A percentile compares a stretch with the other conserved stretches of the same genome.
Conservation (phyloP, 345 rosid species). For the Linum tenue region DNA sequence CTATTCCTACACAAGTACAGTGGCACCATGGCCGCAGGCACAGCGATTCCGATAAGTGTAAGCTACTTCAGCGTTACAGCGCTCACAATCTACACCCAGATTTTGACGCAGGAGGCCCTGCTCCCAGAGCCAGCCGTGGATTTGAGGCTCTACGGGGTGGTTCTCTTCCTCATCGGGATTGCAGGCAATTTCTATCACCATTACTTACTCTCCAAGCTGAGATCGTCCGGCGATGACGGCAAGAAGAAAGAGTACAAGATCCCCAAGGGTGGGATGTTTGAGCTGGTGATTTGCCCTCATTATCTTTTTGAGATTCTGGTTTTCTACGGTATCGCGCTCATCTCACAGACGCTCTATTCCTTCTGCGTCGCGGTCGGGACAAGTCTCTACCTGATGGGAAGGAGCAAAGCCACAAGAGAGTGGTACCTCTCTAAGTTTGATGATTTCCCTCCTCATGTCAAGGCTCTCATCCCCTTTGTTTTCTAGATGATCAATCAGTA, state of each 20-base stretch:
- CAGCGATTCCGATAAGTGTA: slow-evolving; percentile 22
- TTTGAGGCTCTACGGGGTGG: slow-evolving; percentile 31
- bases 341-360: slow-evolving; percentile 50
- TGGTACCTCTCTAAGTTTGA: slow-evolving; percentile 75
- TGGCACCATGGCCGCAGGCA: slow-evolving; percentile 33
- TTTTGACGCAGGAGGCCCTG: slow-evolving; percentile 21
- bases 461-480: slow-evolving; percentile 48
- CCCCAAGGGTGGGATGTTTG: slow-evolving; percentile 58
- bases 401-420: slow-evolving; percentile 54
- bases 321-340: slow-evolving; percentile 41
- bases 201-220: slow-evolving; percentile 44
- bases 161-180: slow-evolving; percentile 46
- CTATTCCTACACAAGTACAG: slow-evolving; percentile 55
- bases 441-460: slow-evolving; percentile 42
- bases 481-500: slow-evolving; percentile 22
- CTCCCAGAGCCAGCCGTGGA: slow-evolving; percentile 33
- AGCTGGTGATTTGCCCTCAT: slow-evolving; percentile 56
- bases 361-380: slow-evolving; percentile 28
- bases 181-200: slow-evolving; percentile 78
- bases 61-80: slow-evolving; percentile 33
- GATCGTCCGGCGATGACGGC: slow-evolving; percentile 8
- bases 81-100: slow-evolving; percentile 39
- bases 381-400: slow-evolving; percentile 39
- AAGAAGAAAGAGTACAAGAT: slow-evolving; percentile 36
- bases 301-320: slow-evolving; percentile 61